Conservation (phyloP, 768 basidiomycete genomes). For the Russula lepida region DNA sequence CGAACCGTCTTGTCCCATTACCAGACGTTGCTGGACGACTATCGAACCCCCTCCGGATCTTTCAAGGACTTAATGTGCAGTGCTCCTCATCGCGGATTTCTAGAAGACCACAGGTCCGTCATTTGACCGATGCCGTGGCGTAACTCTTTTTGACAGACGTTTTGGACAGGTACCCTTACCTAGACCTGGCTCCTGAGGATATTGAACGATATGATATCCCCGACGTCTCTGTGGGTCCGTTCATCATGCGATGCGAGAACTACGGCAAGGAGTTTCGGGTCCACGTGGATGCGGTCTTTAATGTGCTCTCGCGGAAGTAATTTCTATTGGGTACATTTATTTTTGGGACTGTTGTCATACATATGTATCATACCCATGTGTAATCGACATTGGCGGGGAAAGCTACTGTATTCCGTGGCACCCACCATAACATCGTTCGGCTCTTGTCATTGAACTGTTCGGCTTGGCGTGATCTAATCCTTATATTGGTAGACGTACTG, state of each 20-base stretch:
- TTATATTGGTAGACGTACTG: background rate
- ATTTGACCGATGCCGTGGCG: background rate
- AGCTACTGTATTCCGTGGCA: background rate
- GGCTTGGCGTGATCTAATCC: background rate
- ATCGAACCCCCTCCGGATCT: constrained; percentile 1
- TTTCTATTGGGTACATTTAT: background rate
- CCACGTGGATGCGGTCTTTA: constrained; percentile 49
- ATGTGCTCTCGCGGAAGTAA: constrained; percentile 32
- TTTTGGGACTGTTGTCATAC: constrained; percentile 1
- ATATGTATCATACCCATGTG: constrained; percentile 1
- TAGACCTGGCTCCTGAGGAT: constrained; percentile 16
- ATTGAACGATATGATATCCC: constrained; percentile 6
- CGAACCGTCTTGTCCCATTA: constrained; percentile 20
- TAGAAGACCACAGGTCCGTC: constrained; percentile 20
- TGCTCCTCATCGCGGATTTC: constrained; percentile 15
- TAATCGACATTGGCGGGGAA: constrained; percentile 4
- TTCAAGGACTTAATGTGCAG: constrained; percentile 12
- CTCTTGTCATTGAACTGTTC: background rate
- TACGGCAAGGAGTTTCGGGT: background rate
- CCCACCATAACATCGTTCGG: background rate
- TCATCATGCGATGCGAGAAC: constrained; percentile 14
- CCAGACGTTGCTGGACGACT: constrained; percentile 17
- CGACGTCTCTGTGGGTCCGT: constrained; percentile 14
- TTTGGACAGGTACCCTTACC: constrained; percentile 15
- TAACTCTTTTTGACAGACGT: background rate